Percentiles rank a stretch among this genome's conserved stretches.
phyloP scores from a whole-genome alignment of 176 grass and related monocot species.

The Hyparrhenia diplandra region DNA sequence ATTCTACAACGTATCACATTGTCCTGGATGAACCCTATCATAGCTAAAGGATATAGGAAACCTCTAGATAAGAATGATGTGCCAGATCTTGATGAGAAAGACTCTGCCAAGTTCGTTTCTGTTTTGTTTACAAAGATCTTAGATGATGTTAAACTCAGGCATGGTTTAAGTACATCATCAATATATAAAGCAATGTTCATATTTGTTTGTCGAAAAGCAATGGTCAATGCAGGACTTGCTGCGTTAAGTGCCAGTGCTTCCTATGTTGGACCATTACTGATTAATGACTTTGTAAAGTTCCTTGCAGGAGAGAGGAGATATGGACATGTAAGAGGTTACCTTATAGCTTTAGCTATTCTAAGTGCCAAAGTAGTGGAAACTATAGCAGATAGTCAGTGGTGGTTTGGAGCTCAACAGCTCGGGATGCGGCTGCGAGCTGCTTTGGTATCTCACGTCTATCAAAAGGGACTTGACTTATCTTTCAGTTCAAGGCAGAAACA shows the following conservation, averaged over 20 bases:
- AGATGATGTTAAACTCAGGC: not conserved
- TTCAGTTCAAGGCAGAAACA: slow-evolving; percentile 69
- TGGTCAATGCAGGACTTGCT: slow-evolving; percentile 1
- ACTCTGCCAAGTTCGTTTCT: slow-evolving; percentile 50
- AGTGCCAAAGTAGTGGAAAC: slow-evolving; percentile 80
- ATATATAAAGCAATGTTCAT: not conserved
- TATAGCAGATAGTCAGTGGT: slow-evolving; percentile 61
- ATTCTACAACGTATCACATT: slow-evolving; percentile 67
- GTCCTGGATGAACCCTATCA: slow-evolving; percentile 83
- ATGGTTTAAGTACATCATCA: not conserved
- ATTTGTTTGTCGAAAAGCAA: slow-evolving; percentile 38
- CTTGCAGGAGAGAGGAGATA: not conserved
- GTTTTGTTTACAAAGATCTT: slow-evolving; percentile 39
- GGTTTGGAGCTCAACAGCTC: slow-evolving; percentile 69
- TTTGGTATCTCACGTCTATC: slow-evolving; percentile 85
- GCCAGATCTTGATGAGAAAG: slow-evolving; percentile 63
- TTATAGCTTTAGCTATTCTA: slow-evolving; percentile 60
- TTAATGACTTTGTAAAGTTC: not conserved
- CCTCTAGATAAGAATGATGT: slow-evolving; percentile 69
- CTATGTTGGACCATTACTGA: not conserved
- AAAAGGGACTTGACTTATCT: slow-evolving; percentile 81
- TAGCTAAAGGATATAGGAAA: slow-evolving; percentile 68
- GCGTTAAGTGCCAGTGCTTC: not conserved
- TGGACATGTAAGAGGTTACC: not conserved
- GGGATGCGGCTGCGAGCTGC: slow-evolving; percentile 77